These are phyloP conservation scores for Zalerion maritima DNA, from an alignment of 495 filamentous ascomycete genomes.

Conservation along the genomic window DNA sequence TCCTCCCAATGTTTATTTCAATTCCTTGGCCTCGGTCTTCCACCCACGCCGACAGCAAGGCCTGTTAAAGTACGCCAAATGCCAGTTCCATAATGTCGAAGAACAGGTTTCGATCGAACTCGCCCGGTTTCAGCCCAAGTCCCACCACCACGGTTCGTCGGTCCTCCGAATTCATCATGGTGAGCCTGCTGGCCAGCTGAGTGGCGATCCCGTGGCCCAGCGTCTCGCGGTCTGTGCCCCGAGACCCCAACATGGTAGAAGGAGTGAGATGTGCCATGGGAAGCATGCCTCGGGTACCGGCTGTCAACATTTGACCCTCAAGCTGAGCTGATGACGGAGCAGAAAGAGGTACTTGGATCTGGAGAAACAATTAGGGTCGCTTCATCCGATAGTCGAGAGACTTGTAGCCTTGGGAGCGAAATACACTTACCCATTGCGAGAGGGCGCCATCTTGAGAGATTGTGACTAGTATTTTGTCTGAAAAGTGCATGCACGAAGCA, in stretches of 20 bases:
- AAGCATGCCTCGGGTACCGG: conserved; percentile 42
- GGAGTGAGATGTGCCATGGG: conserved; percentile 72
- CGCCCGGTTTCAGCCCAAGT: conserved; percentile 53
- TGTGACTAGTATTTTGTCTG: conserved; percentile 85
- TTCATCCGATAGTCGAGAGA: too few species aligned
- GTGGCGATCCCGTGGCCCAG: conserved; percentile 76
- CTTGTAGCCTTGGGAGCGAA: neutral
- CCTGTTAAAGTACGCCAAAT: too few species aligned
- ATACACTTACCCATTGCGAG: conserved; percentile 69
- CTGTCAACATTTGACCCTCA: conserved; percentile 38
- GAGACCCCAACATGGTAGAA: conserved; percentile 77
- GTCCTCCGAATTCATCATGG: conserved; percentile 58
- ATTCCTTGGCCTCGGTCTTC: too few species aligned
- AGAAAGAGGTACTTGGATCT: conserved; percentile 82
- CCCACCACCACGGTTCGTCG: conserved; percentile 68
- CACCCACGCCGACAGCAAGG: too few species aligned
- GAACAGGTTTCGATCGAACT: conserved; percentile 55
- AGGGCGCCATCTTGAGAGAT: conserved; percentile 74
- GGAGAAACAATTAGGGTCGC: conserved; percentile 3
- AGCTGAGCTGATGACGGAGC: conserved; percentile 45
- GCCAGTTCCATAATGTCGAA: conserved; percentile 75
- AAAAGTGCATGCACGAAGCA: conserved; percentile 55
- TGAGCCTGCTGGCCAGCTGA: conserved; percentile 70
- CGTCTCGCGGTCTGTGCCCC: conserved; percentile 62
- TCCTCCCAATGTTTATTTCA: too few species aligned